These are phyloP conservation scores for Oryza australiensis DNA, from an alignment of 176 grass and related monocot species.

Conservation along the genomic window DNA sequence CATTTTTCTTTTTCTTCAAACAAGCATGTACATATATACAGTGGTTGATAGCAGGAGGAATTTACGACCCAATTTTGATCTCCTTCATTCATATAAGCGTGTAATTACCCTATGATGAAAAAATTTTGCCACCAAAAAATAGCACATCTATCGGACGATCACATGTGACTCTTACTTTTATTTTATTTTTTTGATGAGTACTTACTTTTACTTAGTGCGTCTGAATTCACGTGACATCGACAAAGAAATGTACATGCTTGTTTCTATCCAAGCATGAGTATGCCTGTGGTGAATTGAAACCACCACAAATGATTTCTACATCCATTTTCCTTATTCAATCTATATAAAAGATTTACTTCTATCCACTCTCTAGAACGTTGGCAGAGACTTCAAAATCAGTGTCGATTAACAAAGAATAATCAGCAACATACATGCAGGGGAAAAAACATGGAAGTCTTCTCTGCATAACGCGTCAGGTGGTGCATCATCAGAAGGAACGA, in stretches of 20 bases:
- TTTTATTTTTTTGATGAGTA: not conserved
- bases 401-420: not conserved
- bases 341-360: not conserved
- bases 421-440: not conserved
- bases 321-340: not conserved
- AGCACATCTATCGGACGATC: slow-evolving; percentile 6
- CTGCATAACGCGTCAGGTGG: slow-evolving; percentile 21
- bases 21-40: slow-evolving; percentile 31
- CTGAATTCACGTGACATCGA: slow-evolving; percentile 28
- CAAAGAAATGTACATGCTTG: not conserved
- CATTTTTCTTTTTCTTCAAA: not conserved
- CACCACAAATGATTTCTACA: not conserved
- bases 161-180: not conserved
- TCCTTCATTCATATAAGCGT: not conserved
- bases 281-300: not conserved
- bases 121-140: not conserved
- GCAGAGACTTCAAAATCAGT: not conserved
- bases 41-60: not conserved
- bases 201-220: not conserved
- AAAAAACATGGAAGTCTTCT: not conserved
- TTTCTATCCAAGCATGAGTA: not conserved
- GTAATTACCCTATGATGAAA: not conserved
- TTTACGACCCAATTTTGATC: not conserved
- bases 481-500: slow-evolving; percentile 6
- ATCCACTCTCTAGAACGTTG: slow-evolving; percentile 1